phyloP scores from a whole-genome alignment of 306 rosid genomes.

The Vigna hirtella region DNA sequence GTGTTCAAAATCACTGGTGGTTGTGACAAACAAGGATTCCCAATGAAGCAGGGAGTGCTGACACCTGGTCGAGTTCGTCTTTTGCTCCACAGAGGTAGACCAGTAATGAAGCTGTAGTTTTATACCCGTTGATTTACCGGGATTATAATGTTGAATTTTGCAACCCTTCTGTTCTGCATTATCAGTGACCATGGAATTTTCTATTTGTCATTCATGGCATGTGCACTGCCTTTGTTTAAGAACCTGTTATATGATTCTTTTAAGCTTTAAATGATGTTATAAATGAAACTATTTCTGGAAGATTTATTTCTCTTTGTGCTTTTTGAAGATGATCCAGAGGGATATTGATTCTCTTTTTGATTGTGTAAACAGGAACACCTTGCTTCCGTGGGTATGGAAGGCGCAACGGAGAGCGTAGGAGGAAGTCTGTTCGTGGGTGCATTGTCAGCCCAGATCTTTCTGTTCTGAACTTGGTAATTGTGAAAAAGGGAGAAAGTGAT shows the following conservation, averaged over 20 bases:
- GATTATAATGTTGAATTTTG: background rate
- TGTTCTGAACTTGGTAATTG: conserved; percentile 50
- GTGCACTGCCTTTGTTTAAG: background rate
- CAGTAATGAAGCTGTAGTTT: background rate
- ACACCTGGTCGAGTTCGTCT: conserved; percentile 53
- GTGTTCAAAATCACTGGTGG: conserved; percentile 52
- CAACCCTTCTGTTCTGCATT: background rate
- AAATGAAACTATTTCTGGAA: background rate
- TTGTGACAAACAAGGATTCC: conserved; percentile 51
- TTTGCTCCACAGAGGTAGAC: conserved; percentile 49
- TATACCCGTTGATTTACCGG: background rate
- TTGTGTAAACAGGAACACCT: conserved; percentile 43
- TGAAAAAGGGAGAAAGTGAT: conserved; percentile 50
- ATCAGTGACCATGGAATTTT: background rate
- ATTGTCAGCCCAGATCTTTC: conserved; percentile 54
- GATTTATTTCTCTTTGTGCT: background rate
- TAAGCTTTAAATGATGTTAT: background rate
- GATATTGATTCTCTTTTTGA: background rate
- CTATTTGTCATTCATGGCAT: background rate
- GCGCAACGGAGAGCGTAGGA: conserved; percentile 52
- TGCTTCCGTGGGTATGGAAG: conserved; percentile 55
- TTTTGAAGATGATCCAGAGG: background rate
- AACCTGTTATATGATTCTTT: background rate
- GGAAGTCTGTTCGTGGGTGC: conserved; percentile 53
- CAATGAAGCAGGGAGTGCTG: conserved; percentile 52